Evolutionary conservation across 2,329 filamentous ascomycete genomes (phyloP), one percentile per base, ranked within the genome.

Genomic region (Helotiales sp.): DNA sequence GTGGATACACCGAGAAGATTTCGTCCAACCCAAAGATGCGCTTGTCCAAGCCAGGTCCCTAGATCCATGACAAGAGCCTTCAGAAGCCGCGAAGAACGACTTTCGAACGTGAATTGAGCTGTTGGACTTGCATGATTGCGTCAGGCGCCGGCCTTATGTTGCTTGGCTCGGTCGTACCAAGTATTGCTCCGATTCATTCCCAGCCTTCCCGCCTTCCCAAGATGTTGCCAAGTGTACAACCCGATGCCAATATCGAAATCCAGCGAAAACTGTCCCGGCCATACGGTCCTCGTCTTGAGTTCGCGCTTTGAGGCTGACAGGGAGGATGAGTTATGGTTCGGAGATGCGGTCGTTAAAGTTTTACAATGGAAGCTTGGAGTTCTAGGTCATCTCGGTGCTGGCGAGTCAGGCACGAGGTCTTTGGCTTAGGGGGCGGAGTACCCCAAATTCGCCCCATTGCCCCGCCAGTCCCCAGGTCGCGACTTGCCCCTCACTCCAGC

Each of bases 21-120:
- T 48, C 17, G n/a, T 48, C 46, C 46, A 48, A 48, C 27, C 44
- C 25, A 6, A 48, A 44, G 40, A 44, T 27, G 46, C n/a, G 46
- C 27, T 48, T 22, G 17, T 17, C 3, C 25, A 48, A 48, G 25
- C 27, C 12, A 31, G 3, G 13, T 48, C 27, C 46, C 31, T 33
- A 15, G 19, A 22, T 17, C 2, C 24, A 5, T 30, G 27, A n/a
- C 46, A 48, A n/a, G n/a, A n/a, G n/a, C n/a, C n/a, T n/a, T n/a
- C 31, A 7, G 46, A 48, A 48, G 10, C 3, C 46, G 46, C 46
- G 46, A 48, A 48, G 46, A 48, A 31, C 24, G 17, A 13, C 27
- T 15, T 25, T 48, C 30, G 46, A 48, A 29, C 5, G 24, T 2
- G n/a, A 9, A 27, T 47, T 27, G 42, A 27, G 15, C 8, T 48